These are phyloP conservation scores for Elongisporangium undulatum DNA, from an alignment of 352 stramenopile species.

Conservation along the genomic window DNA sequence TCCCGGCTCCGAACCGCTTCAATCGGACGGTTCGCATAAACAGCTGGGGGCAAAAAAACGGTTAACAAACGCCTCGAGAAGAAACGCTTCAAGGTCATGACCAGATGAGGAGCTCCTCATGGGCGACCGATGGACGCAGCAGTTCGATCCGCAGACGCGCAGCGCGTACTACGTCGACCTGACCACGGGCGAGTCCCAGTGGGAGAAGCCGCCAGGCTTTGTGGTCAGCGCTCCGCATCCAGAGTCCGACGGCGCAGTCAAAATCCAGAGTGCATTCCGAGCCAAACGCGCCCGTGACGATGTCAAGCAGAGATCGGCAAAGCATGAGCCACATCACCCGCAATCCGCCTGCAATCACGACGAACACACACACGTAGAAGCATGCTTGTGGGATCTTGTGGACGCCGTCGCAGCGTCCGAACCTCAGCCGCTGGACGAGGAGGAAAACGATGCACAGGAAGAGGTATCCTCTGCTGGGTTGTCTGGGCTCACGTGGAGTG, in stretches of 20 bases:
- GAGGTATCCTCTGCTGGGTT: not conserved
- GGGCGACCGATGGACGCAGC: constrained; percentile 28
- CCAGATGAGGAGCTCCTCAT: not conserved
- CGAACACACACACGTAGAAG: not conserved
- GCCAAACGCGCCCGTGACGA: constrained; percentile 33
- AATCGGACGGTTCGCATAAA: not conserved
- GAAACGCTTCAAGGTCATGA: not conserved
- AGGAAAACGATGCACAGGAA: constrained; percentile 4
- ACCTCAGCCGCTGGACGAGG: constrained; percentile 5
- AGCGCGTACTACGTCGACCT: constrained; percentile 53
- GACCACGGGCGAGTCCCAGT: constrained; percentile 28
- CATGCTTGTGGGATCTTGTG: not conserved
- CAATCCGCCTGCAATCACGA: constrained; percentile 16
- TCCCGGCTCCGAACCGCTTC: not conserved
- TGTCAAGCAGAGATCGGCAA: constrained; percentile 17
- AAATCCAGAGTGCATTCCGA: constrained; percentile 53
- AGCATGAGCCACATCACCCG: not conserved
- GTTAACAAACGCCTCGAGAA: not conserved
- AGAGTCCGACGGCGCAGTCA: constrained; percentile 29
- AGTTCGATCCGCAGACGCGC: constrained; percentile 32
- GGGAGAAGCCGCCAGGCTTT: constrained; percentile 36
- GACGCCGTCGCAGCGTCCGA: constrained; percentile 8
- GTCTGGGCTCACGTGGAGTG: constrained; percentile 17
- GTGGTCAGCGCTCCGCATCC: constrained; percentile 21
- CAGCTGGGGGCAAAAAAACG: not conserved